phyloP scores from a whole-genome alignment of 2,329 filamentous ascomycete genomes.

The Bipolaris cookei region DNA sequence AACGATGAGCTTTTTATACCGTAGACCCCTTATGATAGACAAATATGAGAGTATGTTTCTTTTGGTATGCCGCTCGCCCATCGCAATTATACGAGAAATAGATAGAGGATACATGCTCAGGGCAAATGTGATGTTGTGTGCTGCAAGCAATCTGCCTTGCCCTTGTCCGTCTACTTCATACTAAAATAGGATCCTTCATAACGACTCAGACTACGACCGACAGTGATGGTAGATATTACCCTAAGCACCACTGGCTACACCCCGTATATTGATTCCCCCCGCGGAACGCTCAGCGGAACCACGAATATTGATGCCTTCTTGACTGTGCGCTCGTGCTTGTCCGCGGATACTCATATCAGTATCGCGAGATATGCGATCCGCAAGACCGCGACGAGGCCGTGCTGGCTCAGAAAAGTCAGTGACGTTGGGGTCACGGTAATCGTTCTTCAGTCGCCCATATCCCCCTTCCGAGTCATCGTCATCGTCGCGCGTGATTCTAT shows the following conservation, averaged over 20 bases:
- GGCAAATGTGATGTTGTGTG: not conserved
- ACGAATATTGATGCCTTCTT: constrained; percentile 44
- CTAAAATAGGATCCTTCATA: not conserved
- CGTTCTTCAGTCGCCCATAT: constrained; percentile 43
- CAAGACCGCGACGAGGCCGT: constrained; percentile 25
- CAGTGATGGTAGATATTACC: not conserved
- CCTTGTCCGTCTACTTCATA: not conserved
- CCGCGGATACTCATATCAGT: constrained; percentile 30
- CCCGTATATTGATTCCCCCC: constrained; percentile 41
- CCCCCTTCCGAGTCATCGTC: constrained; percentile 29
- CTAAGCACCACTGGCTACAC: constrained; percentile 43
- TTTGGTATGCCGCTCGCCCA: not conserved
- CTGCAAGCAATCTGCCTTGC: not conserved
- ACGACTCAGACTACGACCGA: not conserved
- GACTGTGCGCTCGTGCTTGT: constrained; percentile 20
- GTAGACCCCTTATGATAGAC: not conserved
- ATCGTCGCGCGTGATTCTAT: constrained; percentile 41
- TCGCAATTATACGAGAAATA: not conserved
- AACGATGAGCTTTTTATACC: not conserved
- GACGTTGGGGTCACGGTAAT: constrained; percentile 34
- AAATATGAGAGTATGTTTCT: too few species aligned
- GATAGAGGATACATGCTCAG: not conserved
- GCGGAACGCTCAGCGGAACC: constrained; percentile 32
- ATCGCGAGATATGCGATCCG: constrained; percentile 34
- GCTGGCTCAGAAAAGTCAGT: constrained; percentile 36